Evolutionary conservation across 306 rosid species (phyloP), one percentile per base, ranked within the genome.

Genomic region (Glycine latifolia): DNA sequence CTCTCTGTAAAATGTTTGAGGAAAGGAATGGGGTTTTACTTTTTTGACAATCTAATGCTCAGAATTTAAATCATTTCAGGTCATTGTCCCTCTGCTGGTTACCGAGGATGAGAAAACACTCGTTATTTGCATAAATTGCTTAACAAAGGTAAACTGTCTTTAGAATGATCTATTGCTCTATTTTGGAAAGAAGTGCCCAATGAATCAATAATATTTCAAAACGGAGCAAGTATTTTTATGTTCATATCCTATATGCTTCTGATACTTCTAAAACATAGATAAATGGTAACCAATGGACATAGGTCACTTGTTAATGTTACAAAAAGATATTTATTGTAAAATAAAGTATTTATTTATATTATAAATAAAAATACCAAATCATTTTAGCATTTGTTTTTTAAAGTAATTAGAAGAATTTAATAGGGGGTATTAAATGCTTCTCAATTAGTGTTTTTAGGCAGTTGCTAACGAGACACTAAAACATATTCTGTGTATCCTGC

Each of bases 71-170:
- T 81, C 73, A 69, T 78, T 89, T 86, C 97, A 96, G 98, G 97
- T 96, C 80, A 87, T 96, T 82, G 91, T 85, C 73, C 98, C 98
- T 71, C 79, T 93, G 67, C 84, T 96, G 86, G 99, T 91, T 44
- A 93, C 98, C 3, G 97, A 96, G 83, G 99, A 96, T 80, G 99
- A 96, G 88, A 96, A 92, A 89, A 92, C 92, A 82, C 98, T 96
- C 48, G 99, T 96, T 82, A 92, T 93, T 49, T 89, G 99, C 88
- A 89, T 91, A 79, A 95, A 93, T 85, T 90, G 92, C 87, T 88
- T 95, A 89, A 95, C 97, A 67, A 96, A 93, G 99, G 99, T 96
- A 89, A 26, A 74, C 58, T 81, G n/a, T 77, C 73, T 75, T 78
- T 54, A 10, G 33, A 53, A 66, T 74, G 73, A 13, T 71, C 46